Evolutionary conservation across 768 basidiomycete species (phyloP), one percentile per base, ranked within the genome.

Genomic region (Kwoniella europaea): DNA sequence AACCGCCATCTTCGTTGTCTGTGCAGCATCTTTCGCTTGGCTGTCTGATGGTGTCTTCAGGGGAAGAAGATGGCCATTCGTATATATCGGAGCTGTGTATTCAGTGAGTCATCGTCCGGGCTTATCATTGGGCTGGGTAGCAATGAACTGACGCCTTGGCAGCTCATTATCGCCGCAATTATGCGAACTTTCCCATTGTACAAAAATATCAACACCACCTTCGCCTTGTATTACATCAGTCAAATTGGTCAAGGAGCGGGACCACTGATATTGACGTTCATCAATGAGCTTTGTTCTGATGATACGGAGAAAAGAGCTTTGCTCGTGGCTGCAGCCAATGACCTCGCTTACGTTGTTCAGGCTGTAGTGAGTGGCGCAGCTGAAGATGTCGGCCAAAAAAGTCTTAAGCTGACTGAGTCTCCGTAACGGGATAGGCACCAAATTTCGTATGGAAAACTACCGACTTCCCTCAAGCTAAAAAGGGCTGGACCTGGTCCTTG

Each of bases 381-480:
- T 35, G 4, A 35, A 35, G 35, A 35, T 35, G 7, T 35, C 35
- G 6, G 7, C 35, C 35, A 35, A 35, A 7, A 9, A 7, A 35
- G 4, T 35, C 35, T 35, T 35, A 35, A 35, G 35, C 35, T 35
- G 35, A 35, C 35, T 7, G 6, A 35, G 7, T 35, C 7, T 35
- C 35, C 35, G 35, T 6, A 35, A 35, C 7, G 35, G 35, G 35
- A 35, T 35, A 74, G 73, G 75, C 74, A 10, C 80, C 80, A 27
- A 79, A 81, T 67, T 79, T 81, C 55, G 74, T 76, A 6, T 81
- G 80, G 80, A 79, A 78, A 54, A 77, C 76, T 4, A 65, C 58
- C 20, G 68, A 76, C 29, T 79, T 77, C 74, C 79, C 79, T 2
- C 62, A 55, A 15, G 79, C 79, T 20, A 53, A 35, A n/a, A 80